Conservation (phyloP, 306 rosid species). For the Pterocarpus macrocarpus region DNA sequence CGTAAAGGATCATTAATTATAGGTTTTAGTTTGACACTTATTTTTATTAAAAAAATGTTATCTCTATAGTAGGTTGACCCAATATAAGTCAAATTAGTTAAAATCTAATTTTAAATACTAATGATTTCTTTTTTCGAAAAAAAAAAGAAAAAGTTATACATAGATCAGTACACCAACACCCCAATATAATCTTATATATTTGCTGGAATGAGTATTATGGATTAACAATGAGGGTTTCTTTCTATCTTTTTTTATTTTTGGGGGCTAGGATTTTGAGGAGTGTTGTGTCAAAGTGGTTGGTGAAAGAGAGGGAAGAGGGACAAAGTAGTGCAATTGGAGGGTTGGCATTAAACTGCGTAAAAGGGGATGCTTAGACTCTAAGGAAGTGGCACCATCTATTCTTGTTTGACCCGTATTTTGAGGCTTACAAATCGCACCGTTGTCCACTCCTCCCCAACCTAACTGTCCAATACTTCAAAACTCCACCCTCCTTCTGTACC, state of each 20-base stretch:
- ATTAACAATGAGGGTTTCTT: background rate
- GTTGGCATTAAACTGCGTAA: conserved; percentile 41
- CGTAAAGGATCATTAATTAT: conserved; percentile 34
- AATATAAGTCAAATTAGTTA: too few relatives aligned
- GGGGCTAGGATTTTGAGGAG: conserved; percentile 47
- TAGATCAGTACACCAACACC: conserved; percentile 1
- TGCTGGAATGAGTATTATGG: conserved; percentile 27
- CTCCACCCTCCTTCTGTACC: conserved; percentile 2
- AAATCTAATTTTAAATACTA: too few relatives aligned
- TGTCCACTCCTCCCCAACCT: conserved; percentile 77
- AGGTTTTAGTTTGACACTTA: background rate
- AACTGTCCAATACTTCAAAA: conserved; percentile 43
- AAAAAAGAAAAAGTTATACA: background rate
- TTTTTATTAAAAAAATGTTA: too few relatives aligned
- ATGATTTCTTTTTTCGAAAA: too few relatives aligned
- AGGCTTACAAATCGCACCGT: conserved; percentile 74
- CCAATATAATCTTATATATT: background rate
- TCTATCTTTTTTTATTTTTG: conserved; percentile 2
- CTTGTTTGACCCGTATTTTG: conserved; percentile 91
- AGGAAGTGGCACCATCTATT: conserved; percentile 73
- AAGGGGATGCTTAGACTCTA: conserved; percentile 66
- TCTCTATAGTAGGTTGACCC: too few relatives aligned
- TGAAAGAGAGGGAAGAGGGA: conserved; percentile 62
- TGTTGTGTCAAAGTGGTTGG: conserved; percentile 86
- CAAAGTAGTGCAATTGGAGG: conserved; percentile 46